A percentile compares a stretch with the other conserved stretches of the same genome.
phyloP scores from a whole-genome alignment of 495 filamentous ascomycete genomes.

The Thermothielavioides terrestris region DNA sequence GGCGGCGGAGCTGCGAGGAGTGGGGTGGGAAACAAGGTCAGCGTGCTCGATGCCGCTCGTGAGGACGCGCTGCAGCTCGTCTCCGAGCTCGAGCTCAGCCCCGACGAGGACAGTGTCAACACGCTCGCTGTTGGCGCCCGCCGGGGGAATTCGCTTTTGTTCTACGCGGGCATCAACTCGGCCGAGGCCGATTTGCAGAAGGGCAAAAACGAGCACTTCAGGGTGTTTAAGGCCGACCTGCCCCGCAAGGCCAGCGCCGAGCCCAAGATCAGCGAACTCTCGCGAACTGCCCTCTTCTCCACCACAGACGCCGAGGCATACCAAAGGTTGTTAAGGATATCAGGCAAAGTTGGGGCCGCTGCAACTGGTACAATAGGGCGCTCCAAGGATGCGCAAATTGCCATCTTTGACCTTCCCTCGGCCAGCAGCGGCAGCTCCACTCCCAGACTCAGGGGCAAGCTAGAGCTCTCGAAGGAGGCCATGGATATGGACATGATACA shows the following conservation, averaged over 20 bases:
- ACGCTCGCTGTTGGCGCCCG: conserved; percentile 59
- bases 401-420: conserved; percentile 62
- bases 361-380: conserved; percentile 52
- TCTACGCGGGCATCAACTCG: conserved; percentile 85
- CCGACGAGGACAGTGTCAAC: conserved; percentile 86
- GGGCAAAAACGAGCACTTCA: conserved; percentile 80
- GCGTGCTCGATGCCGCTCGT: conserved; percentile 59
- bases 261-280: conserved; percentile 45
- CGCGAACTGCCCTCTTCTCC: conserved; percentile 56
- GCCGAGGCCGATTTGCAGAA: conserved; percentile 57
- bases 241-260: conserved; percentile 35
- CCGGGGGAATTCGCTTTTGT: conserved; percentile 47
- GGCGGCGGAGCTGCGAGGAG: conserved; percentile 80
- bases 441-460: conserved; percentile 56
- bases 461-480: conserved; percentile 63
- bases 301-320: conserved; percentile 57
- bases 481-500: conserved; percentile 73
- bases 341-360: conserved; percentile 60
- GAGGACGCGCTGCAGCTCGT: conserved; percentile 50
- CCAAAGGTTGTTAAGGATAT: conserved; percentile 68
- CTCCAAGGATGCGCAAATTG: conserved; percentile 62
- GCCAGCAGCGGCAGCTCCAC: conserved; percentile 35
- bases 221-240: conserved; percentile 60
- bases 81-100: conserved; percentile 71
- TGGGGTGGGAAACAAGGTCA: conserved; percentile 87